phyloP scores from a whole-genome alignment of 208 protist species.

The Acanthamoeba rhysodes region DNA sequence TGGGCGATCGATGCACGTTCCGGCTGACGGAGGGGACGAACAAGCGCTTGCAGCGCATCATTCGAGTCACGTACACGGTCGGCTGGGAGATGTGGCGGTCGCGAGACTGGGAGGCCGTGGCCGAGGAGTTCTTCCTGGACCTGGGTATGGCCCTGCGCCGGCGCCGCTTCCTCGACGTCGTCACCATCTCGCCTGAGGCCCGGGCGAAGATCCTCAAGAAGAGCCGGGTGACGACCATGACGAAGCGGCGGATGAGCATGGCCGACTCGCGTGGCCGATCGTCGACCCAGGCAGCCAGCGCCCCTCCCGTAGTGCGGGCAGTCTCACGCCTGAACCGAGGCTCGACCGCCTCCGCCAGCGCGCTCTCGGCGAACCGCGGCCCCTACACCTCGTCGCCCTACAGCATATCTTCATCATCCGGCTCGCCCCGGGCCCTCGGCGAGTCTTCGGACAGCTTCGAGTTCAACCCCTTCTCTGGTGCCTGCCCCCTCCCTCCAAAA shows the following conservation, averaged over 20 bases:
- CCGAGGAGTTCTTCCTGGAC: slow-evolving; percentile 7
- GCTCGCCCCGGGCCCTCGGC: not conserved
- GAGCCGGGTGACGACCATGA: not conserved
- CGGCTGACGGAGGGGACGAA: not conserved
- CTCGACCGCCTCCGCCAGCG: not conserved
- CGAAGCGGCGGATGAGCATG: not conserved
- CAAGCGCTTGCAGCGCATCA: slow-evolving; percentile 3
- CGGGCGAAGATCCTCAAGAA: not conserved
- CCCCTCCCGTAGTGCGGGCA: too few relatives aligned
- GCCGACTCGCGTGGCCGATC: not conserved
- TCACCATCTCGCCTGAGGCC: not conserved
- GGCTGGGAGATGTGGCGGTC: not conserved
- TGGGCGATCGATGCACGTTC: not conserved
- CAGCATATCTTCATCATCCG: not conserved
- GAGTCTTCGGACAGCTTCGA: not conserved
- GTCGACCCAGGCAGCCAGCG: too few relatives aligned
- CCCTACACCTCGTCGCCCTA: not conserved
- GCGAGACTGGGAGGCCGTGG: not conserved
- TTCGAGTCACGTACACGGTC: not conserved
- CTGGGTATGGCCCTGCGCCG: not conserved
- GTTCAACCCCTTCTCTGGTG: not conserved
- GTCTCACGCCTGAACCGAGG: not conserved
- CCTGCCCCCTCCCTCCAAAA: not conserved
- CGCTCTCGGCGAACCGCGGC: not conserved
- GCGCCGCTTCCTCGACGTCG: not conserved